Conservation (phyloP, 2,329 filamentous ascomycete genomes). For the Sclerotinia borealis region DNA sequence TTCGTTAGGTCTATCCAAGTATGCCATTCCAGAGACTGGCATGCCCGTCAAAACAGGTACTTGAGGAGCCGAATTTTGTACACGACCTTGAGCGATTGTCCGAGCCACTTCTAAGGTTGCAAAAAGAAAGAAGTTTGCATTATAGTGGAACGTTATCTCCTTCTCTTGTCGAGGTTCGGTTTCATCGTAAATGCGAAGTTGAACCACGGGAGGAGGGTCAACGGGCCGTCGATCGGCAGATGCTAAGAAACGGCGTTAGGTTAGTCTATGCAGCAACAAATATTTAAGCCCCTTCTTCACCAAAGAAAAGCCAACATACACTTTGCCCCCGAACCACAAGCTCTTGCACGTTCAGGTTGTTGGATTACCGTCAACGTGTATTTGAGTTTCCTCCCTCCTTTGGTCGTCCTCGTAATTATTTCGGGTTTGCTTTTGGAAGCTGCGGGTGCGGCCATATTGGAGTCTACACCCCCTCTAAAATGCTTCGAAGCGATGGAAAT, state of each 20-base stretch:
- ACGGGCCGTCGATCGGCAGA: constrained; percentile 23
- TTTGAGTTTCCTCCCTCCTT: constrained; percentile 68
- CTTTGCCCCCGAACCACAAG: constrained; percentile 92
- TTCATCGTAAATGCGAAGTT: constrained; percentile 73
- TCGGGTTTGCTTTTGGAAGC: neutral
- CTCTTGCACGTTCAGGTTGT: constrained; percentile 88
- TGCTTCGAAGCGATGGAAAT: constrained; percentile 11
- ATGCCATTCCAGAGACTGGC: constrained; percentile 91
- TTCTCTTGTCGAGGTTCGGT: constrained; percentile 37
- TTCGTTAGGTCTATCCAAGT: constrained; percentile 76
- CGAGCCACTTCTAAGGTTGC: constrained; percentile 85
- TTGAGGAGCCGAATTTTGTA: constrained; percentile 59
- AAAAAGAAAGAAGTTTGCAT: constrained; percentile 96
- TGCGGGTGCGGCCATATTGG: constrained; percentile 15
- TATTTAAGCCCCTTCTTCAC: neutral
- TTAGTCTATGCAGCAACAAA: neutral
- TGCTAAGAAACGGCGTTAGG: constrained; percentile 19
- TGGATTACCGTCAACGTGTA: constrained; percentile 85
- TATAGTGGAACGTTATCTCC: constrained; percentile 76
- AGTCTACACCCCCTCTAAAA: constrained; percentile 6
- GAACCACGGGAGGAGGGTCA: constrained; percentile 75
- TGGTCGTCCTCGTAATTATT: constrained; percentile 45
- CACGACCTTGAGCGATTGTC: constrained; percentile 73
- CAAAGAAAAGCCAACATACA: constrained; percentile 50
- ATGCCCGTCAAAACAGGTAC: constrained; percentile 88